Evolutionary conservation across 495 filamentous ascomycete genomes (phyloP).

Genomic region (Penicillium odoratum): DNA sequence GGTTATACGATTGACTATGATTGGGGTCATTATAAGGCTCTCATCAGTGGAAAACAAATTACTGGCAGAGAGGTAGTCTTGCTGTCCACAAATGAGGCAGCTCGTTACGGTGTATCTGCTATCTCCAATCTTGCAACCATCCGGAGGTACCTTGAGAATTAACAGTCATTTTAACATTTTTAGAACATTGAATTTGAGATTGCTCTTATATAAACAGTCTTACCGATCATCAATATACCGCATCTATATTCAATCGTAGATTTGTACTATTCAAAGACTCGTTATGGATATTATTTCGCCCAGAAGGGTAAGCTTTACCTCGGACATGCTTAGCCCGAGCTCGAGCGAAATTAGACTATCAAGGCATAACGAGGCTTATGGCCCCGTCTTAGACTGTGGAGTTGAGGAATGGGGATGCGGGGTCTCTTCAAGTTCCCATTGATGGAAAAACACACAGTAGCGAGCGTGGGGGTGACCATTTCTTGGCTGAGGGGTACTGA

Average conservation of each 20-base stretch:
- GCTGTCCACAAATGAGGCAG: slow-evolving; percentile 24
- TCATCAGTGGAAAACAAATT: slow-evolving; percentile 11
- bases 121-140: slow-evolving; percentile 26
- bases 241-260: too few relatives aligned
- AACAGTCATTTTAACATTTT: too few relatives aligned
- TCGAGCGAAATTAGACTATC: not conserved
- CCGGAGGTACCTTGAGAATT: slow-evolving; percentile 1
- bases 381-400: not conserved
- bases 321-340: not conserved
- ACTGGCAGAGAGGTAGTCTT: slow-evolving; percentile 19
- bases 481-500: slow-evolving; percentile 17
- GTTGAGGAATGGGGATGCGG: not conserved
- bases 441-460: slow-evolving; percentile 14
- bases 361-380: not conserved
- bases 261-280: too few relatives aligned
- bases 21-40: slow-evolving; percentile 14
- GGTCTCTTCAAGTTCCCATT: slow-evolving; percentile 5
- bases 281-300: not conserved
- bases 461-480: not conserved
- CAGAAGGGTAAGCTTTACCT: not conserved
- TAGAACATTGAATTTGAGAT: not conserved
- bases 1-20: slow-evolving; percentile 13
- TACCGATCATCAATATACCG: too few relatives aligned
- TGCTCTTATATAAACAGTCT: too few relatives aligned
- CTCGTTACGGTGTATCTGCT: slow-evolving; percentile 25